A percentile compares a stretch with the other conserved stretches of the same genome.
phyloP scores from a whole-genome alignment of 2,329 filamentous ascomycete genomes.

The Penicillium digitatum region DNA sequence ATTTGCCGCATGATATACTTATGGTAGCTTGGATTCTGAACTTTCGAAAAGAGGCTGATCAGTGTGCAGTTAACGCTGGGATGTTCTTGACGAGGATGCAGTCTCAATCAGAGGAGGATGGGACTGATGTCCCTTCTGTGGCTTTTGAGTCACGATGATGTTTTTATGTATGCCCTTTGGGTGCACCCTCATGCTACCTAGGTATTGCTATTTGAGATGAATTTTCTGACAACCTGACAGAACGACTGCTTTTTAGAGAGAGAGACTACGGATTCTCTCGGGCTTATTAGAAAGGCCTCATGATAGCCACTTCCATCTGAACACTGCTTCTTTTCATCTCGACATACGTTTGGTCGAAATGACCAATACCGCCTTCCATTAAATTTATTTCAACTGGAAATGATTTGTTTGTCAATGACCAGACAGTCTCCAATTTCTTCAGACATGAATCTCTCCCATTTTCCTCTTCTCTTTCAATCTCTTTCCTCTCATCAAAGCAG shows the following conservation, averaged over 20 bases:
- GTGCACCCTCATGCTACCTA: not conserved
- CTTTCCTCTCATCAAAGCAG: not conserved
- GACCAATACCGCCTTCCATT: not conserved
- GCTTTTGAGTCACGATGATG: not conserved
- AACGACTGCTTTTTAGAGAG: not conserved
- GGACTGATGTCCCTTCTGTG: not conserved
- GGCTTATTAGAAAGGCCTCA: not conserved
- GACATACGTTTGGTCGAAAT: not conserved
- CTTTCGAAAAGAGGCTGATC: constrained; percentile 5
- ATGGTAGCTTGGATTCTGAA: constrained; percentile 7
- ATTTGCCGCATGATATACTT: constrained; percentile 2
- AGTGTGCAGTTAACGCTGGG: constrained; percentile 2
- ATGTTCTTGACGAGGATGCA: constrained; percentile 1
- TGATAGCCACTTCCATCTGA: not conserved
- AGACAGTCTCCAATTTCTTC: not conserved
- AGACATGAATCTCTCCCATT: not conserved
- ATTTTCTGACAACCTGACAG: not conserved
- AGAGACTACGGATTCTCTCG: not conserved
- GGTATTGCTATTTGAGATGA: not conserved
- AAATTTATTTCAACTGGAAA: not conserved
- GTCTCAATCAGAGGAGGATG: not conserved
- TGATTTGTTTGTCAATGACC: not conserved
- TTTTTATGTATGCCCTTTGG: not conserved
- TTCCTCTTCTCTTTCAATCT: not conserved
- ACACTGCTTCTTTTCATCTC: not conserved